Evolutionary conservation across 495 filamentous ascomycete species (phyloP).

Genomic region (Tuber microsphaerosporum): DNA sequence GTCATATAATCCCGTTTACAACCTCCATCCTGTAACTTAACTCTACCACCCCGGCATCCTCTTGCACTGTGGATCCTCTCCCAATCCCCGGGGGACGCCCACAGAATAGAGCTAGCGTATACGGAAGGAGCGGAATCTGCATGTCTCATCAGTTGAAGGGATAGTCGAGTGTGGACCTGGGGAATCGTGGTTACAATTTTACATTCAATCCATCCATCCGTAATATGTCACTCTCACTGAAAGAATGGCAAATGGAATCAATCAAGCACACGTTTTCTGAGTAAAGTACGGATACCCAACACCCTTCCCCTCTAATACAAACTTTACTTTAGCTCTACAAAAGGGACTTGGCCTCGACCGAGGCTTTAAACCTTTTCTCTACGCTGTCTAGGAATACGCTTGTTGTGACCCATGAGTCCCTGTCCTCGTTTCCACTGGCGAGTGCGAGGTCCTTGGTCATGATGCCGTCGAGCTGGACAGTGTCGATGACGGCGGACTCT

Average conservation of each 20-base stretch:
- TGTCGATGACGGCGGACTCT: constrained; percentile 89
- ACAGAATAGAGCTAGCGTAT: no score
- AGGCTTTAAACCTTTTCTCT: constrained; percentile 68
- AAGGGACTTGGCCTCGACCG: constrained; percentile 13
- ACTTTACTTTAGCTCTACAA: not conserved
- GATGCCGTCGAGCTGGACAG: constrained; percentile 84
- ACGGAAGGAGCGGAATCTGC: no score
- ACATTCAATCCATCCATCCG: not conserved
- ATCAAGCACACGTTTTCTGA: not conserved
- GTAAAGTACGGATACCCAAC: not conserved
- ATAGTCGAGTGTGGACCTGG: not conserved
- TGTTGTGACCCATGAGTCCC: constrained; percentile 81
- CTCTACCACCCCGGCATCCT: not conserved
- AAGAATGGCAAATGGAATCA: not conserved
- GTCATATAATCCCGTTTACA: not conserved
- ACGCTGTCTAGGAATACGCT: constrained; percentile 81
- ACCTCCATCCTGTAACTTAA: not conserved
- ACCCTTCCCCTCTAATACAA: not conserved
- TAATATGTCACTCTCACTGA: not conserved
- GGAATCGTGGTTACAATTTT: not conserved
- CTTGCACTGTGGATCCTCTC: not conserved
- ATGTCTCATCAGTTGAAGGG: no score
- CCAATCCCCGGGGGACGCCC: not conserved
- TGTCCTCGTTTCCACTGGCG: constrained; percentile 74
- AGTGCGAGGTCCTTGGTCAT: constrained; percentile 99